phyloP scores from a whole-genome alignment of 495 filamentous ascomycete species.

The Trichocladium uniseriatum region DNA sequence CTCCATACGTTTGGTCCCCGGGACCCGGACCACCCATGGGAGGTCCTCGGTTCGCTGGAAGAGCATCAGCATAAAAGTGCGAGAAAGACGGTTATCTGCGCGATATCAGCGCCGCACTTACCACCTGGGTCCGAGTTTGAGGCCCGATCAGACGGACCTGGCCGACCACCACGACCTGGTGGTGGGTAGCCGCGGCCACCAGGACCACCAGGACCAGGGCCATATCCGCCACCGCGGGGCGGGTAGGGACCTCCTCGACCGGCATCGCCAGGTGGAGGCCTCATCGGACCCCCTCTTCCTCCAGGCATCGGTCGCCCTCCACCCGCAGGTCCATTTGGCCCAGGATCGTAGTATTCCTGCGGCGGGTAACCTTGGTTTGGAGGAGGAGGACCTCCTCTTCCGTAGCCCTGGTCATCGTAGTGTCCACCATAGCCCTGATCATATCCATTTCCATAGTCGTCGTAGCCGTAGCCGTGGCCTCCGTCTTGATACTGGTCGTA shows the following conservation, averaged over 20 bases:
- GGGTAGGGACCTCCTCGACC: constrained; percentile 30
- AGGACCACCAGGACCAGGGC: constrained; percentile 23
- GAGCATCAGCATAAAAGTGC: not conserved
- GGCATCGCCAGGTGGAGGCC: constrained; percentile 24
- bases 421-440: constrained; percentile 41
- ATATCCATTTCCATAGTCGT: constrained; percentile 25
- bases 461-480: constrained; percentile 45
- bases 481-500: constrained; percentile 44
- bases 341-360: constrained; percentile 43
- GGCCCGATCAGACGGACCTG: constrained; percentile 29
- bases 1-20: constrained; percentile 46
- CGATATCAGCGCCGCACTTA: constrained; percentile 14
- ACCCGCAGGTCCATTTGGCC: constrained; percentile 26
- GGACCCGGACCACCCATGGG: constrained; percentile 20
- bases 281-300: constrained; percentile 38
- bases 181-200: constrained; percentile 33
- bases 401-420: constrained; percentile 43
- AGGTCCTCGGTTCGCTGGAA: constrained; percentile 26
- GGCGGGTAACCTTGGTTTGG: constrained; percentile 38
- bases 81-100: not conserved
- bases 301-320: constrained; percentile 32
- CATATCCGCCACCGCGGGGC: constrained; percentile 24
- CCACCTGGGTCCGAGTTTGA: constrained; percentile 25
- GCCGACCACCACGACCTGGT: constrained; percentile 30
- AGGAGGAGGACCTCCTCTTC: constrained; percentile 40